phyloP scores from a whole-genome alignment of 2,329 filamentous ascomycete species.

The Colletotrichum shisoi region DNA sequence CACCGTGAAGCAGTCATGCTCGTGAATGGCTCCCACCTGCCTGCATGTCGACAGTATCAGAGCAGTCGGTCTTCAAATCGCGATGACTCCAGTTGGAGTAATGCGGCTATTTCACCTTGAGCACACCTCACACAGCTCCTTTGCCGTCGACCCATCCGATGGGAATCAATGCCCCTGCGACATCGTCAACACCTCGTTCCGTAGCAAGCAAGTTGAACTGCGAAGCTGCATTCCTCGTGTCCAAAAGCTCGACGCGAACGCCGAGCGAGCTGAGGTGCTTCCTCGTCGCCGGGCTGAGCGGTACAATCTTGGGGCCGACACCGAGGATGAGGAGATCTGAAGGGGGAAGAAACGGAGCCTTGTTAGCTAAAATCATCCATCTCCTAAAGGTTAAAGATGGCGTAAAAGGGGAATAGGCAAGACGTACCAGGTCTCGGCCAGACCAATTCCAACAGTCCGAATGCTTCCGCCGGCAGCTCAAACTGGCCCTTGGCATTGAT shows the following conservation, averaged over 20 bases:
- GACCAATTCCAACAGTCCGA: slow-evolving; percentile 77
- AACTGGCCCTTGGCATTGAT: slow-evolving; percentile 82
- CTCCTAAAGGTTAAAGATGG: not conserved
- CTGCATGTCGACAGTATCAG: slow-evolving; percentile 3
- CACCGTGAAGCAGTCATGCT: slow-evolving; percentile 6
- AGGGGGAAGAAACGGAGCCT: not conserved
- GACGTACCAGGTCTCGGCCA: slow-evolving; percentile 87
- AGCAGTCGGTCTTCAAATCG: not conserved
- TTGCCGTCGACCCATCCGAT: slow-evolving; percentile 77
- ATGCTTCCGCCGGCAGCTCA: slow-evolving; percentile 74
- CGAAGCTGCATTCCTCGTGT: slow-evolving; percentile 91
- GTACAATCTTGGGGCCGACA: slow-evolving; percentile 76
- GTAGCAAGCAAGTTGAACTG: slow-evolving; percentile 97
- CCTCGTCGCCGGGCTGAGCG: slow-evolving; percentile 78
- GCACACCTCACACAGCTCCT: slow-evolving; percentile 47
- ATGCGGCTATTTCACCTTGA: not conserved
- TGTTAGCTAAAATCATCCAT: slow-evolving; percentile 6
- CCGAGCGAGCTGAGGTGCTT: slow-evolving; percentile 77
- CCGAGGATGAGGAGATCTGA: slow-evolving; percentile 89
- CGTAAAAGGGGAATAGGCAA: not conserved
- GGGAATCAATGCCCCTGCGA: slow-evolving; percentile 88
- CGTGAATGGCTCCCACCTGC: not conserved
- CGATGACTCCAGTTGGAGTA: slow-evolving; percentile 11
- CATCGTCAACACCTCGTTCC: slow-evolving; percentile 82
- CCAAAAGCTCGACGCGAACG: slow-evolving; percentile 85